Conservation (phyloP, 805 yeast species). For the Metschnikowia chrysomelidarum region DNA sequence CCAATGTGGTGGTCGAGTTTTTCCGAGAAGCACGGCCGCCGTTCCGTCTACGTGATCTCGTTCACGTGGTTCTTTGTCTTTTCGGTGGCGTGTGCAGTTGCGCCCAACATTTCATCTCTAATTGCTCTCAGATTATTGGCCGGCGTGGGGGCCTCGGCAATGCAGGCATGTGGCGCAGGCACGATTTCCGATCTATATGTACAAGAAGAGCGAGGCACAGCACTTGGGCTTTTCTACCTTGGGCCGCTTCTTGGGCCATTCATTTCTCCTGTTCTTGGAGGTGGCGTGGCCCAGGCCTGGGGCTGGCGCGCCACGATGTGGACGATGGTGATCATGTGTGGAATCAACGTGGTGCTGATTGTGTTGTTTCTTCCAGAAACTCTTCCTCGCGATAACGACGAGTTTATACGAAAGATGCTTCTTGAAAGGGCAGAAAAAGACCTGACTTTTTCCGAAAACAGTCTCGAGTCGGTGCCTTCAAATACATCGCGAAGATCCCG, state of each 20-base stretch:
- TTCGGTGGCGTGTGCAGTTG: slow-evolving; percentile 67
- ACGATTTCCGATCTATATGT: slow-evolving; percentile 73
- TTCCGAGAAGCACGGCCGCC: slow-evolving; percentile 71
- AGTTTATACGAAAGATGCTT: slow-evolving; percentile 29
- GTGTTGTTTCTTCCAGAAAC: slow-evolving; percentile 76
- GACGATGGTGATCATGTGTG: slow-evolving; percentile 71
- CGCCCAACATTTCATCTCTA: slow-evolving; percentile 58
- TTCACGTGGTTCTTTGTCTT: slow-evolving; percentile 63
- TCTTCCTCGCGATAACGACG: slow-evolving; percentile 57
- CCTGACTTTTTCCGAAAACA: slow-evolving; percentile 16
- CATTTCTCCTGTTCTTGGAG: slow-evolving; percentile 75
- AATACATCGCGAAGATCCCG: slow-evolving; percentile 26
- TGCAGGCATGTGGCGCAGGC: slow-evolving; percentile 89
- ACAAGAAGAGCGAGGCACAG: slow-evolving; percentile 68
- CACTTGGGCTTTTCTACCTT: slow-evolving; percentile 75
- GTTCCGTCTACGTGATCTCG: slow-evolving; percentile 69
- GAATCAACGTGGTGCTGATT: slow-evolving; percentile 47
- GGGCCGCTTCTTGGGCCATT: slow-evolving; percentile 84
- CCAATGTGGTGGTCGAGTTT: slow-evolving; percentile 90
- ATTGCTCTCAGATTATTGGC: slow-evolving; percentile 73
- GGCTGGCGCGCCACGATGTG: slow-evolving; percentile 92
- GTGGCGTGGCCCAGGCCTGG: slow-evolving; percentile 66
- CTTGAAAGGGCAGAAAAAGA: slow-evolving; percentile 5
- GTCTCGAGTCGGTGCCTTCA: slow-evolving; percentile 33
- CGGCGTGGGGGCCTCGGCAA: slow-evolving; percentile 73